A percentile compares a stretch with the other conserved stretches of the same genome.
Evolutionary conservation across 228 moss, liverwort and hornwort species (phyloP).

Genomic region (Sphagnum fallax): DNA sequence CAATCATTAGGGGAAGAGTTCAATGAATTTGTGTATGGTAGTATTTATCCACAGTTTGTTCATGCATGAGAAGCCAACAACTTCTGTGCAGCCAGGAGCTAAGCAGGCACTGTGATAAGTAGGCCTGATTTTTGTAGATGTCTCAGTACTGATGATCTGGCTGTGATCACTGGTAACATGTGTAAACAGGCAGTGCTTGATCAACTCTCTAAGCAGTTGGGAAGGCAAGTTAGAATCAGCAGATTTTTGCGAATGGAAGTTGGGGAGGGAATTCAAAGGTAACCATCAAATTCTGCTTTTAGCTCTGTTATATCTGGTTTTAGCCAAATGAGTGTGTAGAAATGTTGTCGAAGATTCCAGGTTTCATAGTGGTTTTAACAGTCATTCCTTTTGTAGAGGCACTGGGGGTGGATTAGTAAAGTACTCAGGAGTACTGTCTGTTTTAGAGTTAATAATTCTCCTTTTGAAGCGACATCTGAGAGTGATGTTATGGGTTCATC

Average conservation of each 20-base stretch:
- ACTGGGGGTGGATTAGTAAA: not conserved
- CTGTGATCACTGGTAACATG: not conserved
- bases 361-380: not conserved
- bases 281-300: no score
- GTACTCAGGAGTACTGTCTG: not conserved
- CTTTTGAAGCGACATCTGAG: not conserved
- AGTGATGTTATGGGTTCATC: not conserved
- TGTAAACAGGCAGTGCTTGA: conserved; percentile 36
- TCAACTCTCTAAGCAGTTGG: conserved; percentile 55
- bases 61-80: not conserved
- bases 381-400: no score
- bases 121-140: not conserved
- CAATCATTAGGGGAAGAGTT: not conserved
- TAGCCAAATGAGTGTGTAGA: no score
- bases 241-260: conserved; percentile 83
- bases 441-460: not conserved
- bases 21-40: not conserved
- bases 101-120: not conserved
- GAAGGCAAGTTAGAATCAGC: conserved; percentile 54
- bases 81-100: not conserved
- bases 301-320: not conserved
- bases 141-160: not conserved
- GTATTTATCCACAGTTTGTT: no score
- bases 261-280: conserved; percentile 76
- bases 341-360: no score